phyloP scores from a whole-genome alignment of 768 basidiomycete genomes.

The Lentinus tigrinus region DNA sequence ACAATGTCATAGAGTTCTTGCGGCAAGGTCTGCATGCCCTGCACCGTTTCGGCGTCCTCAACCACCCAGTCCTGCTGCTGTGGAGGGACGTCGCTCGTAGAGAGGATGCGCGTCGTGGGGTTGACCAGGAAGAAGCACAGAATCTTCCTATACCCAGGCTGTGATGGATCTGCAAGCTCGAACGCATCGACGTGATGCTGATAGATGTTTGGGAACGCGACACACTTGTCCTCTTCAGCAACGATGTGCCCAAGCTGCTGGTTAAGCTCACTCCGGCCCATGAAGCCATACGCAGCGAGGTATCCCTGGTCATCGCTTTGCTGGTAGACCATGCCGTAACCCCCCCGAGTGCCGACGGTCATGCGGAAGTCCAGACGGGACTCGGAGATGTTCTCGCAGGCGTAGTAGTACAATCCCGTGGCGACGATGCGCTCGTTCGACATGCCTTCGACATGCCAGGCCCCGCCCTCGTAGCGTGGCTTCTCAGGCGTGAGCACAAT shows the following conservation, averaged over 20 bases:
- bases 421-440: slow-evolving; percentile 14
- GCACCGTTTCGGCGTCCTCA: not conserved
- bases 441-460: slow-evolving; percentile 34
- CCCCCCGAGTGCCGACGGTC: slow-evolving; percentile 10
- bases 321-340: not conserved
- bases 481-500: slow-evolving; percentile 33
- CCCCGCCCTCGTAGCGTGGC: slow-evolving; percentile 29
- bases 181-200: slow-evolving; percentile 39
- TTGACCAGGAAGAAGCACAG: slow-evolving; percentile 39
- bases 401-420: slow-evolving; percentile 27
- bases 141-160: slow-evolving; percentile 39
- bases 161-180: slow-evolving; percentile 29
- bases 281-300: slow-evolving; percentile 2
- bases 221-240: slow-evolving; percentile 28
- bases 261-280: slow-evolving; percentile 8
- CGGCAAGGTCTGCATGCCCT: slow-evolving; percentile 11
- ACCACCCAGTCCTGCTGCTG: slow-evolving; percentile 32
- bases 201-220: slow-evolving; percentile 39
- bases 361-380: slow-evolving; percentile 35
- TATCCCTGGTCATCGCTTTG: slow-evolving; percentile 5
- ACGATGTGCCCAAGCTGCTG: slow-evolving; percentile 30
- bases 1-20: slow-evolving; percentile 21
- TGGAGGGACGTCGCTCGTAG: slow-evolving; percentile 31
- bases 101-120: slow-evolving; percentile 29
- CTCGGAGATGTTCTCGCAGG: slow-evolving; percentile 32